Evolutionary conservation across 768 basidiomycete genomes (phyloP).

Genomic region (Phanerochaete carnosa): DNA sequence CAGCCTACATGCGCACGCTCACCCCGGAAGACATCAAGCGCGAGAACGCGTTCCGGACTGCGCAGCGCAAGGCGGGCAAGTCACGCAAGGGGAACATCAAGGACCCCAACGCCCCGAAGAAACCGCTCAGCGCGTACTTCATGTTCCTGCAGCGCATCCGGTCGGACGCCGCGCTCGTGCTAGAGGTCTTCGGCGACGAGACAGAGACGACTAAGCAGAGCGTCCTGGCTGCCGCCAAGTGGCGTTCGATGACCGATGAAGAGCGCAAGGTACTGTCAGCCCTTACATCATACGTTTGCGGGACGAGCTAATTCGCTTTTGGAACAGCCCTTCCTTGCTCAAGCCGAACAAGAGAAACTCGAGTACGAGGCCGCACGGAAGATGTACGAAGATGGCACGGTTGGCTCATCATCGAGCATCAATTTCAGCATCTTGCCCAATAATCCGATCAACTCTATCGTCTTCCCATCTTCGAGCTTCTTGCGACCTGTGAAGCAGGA

Average conservation of each 20-base stretch:
- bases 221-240: conserved; percentile 87
- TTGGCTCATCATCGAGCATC: conserved; percentile 66
- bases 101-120: conserved; percentile 96
- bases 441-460: conserved; percentile 48
- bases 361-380: conserved; percentile 85
- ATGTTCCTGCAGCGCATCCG: conserved; percentile 93
- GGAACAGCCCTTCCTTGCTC: conserved; percentile 81
- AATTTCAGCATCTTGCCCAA: conserved; percentile 77
- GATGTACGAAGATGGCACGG: conserved; percentile 82
- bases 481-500: conserved; percentile 51
- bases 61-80: conserved; percentile 90
- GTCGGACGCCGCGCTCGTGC: conserved; percentile 70
- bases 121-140: conserved; percentile 91
- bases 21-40: conserved; percentile 94
- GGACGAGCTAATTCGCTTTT: conserved; percentile 13
- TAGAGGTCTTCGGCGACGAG: conserved; percentile 83
- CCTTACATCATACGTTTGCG: conserved; percentile 1
- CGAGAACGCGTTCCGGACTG: conserved; percentile 88
- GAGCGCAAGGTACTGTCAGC: conserved; percentile 74
- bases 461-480: conserved; percentile 33
- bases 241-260: conserved; percentile 90
- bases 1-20: conserved; percentile 81
- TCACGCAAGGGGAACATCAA: conserved; percentile 93
- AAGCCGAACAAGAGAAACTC: conserved; percentile 94
- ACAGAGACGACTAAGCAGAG: conserved; percentile 94